Conservation (phyloP, 371 early-diverging fungal genomes). For the Mortierella sp. region DNA sequence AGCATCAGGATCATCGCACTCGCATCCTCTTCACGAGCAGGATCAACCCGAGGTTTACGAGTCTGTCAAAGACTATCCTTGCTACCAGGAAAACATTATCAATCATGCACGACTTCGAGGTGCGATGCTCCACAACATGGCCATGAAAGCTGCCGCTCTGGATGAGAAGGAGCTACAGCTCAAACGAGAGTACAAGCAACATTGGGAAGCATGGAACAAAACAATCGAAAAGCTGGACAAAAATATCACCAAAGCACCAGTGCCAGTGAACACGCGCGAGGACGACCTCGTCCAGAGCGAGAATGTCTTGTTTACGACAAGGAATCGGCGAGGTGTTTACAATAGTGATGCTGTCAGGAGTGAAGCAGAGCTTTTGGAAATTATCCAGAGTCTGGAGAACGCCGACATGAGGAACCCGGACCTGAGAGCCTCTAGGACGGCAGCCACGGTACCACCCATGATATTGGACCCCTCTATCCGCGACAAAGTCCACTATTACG, state of each 20-base stretch:
- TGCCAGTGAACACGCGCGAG: conserved; percentile 54
- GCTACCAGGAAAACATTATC: conserved; percentile 61
- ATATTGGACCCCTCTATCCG: conserved; percentile 72
- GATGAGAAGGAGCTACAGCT: conserved; percentile 57
- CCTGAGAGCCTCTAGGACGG: conserved; percentile 77
- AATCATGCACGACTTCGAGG: conserved; percentile 52
- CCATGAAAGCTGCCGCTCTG: conserved; percentile 43
- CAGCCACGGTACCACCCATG: conserved; percentile 83
- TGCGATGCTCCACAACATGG: conserved; percentile 53
- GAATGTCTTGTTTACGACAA: conserved; percentile 57
- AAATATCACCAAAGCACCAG: conserved; percentile 31
- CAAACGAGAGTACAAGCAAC: conserved; percentile 62
- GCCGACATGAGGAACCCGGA: conserved; percentile 85
- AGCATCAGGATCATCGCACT: conserved; percentile 44
- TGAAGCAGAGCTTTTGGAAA: conserved; percentile 83
- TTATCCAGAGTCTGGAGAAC: conserved; percentile 79
- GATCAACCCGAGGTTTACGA: conserved; percentile 56
- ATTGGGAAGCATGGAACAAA: conserved; percentile 61
- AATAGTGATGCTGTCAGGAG: conserved; percentile 84
- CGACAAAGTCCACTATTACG: conserved; percentile 65
- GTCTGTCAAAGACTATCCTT: conserved; percentile 69
- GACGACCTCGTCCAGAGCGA: conserved; percentile 64
- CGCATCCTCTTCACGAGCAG: conserved; percentile 58
- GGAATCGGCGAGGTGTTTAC: conserved; percentile 55
- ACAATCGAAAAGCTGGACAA: conserved; percentile 62